phyloP scores from a whole-genome alignment of 2,329 filamentous ascomycete genomes.

The Dothideomycetidae sp. region DNA sequence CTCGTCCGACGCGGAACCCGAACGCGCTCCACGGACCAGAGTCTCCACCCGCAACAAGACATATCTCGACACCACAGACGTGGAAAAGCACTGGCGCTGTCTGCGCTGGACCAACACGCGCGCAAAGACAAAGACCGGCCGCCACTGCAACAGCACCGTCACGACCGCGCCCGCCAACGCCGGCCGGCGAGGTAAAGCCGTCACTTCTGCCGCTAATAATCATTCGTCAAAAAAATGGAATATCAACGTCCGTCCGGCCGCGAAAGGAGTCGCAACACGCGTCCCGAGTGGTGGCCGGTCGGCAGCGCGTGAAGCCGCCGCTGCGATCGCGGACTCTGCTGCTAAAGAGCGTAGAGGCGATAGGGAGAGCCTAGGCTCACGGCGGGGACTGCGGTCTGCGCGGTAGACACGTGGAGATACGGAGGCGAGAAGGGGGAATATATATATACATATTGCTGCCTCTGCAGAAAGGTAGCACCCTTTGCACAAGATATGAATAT shows the following conservation, averaged over 20 bases:
- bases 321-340: not conserved
- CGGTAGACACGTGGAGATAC: constrained; percentile 34
- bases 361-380: not conserved
- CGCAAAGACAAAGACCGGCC: constrained; percentile 28
- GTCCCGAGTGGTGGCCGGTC: not conserved
- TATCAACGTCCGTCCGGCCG: too few relatives aligned
- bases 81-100: constrained; percentile 39
- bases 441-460: not conserved
- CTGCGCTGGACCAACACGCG: constrained; percentile 52
- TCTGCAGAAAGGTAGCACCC: too few relatives aligned
- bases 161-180: not conserved
- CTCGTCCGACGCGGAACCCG: constrained; percentile 33
- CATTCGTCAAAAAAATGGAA: too few relatives aligned
- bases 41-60: constrained; percentile 51
- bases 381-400: not conserved
- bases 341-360: not conserved
- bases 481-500: too few relatives aligned
- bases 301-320: not conserved
- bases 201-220: not conserved
- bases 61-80: constrained; percentile 38
- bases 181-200: not conserved
- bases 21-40: constrained; percentile 28
- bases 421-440: constrained; percentile 40
- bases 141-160: constrained; percentile 4
- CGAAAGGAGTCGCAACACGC: not conserved